Percentiles rank a stretch among this genome's conserved stretches.
Evolutionary conservation across 1,284 basidiomycete species (phyloP).

Genomic region (Puccinia novopanici): DNA sequence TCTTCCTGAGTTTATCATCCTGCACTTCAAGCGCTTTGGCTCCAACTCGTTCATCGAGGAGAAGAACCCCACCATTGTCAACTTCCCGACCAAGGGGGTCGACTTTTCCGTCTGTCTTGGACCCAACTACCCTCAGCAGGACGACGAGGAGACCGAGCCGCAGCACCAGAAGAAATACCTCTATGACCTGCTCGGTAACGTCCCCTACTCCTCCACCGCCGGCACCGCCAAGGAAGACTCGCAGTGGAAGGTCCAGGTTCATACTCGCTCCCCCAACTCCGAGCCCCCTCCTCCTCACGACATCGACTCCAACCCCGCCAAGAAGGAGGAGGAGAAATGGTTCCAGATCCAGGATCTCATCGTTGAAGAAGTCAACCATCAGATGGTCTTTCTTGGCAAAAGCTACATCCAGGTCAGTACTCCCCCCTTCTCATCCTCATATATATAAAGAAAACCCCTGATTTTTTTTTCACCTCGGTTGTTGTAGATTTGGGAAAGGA

Average conservation of each 20-base stretch:
- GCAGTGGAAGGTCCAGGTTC: constrained; percentile 88
- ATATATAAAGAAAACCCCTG: too few relatives aligned
- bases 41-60: constrained; percentile 97
- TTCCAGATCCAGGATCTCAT: constrained; percentile 95
- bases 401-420: constrained; percentile 80
- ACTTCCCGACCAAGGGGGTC: constrained; percentile 88
- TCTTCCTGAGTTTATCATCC: constrained; percentile 86
- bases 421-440: background rate
- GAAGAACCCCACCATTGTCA: constrained; percentile 97
- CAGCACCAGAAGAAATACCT: constrained; percentile 60
- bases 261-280: constrained; percentile 60
- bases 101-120: constrained; percentile 81
- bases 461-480: too few relatives aligned
- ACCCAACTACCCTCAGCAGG: constrained; percentile 63
- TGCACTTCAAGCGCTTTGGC: constrained; percentile 97
- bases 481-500: too few relatives aligned
- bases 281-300: constrained; percentile 61
- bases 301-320: constrained; percentile 55
- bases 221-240: constrained; percentile 83
- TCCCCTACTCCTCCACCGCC: constrained; percentile 90
- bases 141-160: too few relatives aligned
- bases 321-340: constrained; percentile 87
- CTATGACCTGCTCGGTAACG: constrained; percentile 94
- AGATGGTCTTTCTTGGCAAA: constrained; percentile 97
- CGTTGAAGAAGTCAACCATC: constrained; percentile 88